Evolutionary conservation across 1,284 basidiomycete species (phyloP).

Genomic region (Rhodotorula sp.): DNA sequence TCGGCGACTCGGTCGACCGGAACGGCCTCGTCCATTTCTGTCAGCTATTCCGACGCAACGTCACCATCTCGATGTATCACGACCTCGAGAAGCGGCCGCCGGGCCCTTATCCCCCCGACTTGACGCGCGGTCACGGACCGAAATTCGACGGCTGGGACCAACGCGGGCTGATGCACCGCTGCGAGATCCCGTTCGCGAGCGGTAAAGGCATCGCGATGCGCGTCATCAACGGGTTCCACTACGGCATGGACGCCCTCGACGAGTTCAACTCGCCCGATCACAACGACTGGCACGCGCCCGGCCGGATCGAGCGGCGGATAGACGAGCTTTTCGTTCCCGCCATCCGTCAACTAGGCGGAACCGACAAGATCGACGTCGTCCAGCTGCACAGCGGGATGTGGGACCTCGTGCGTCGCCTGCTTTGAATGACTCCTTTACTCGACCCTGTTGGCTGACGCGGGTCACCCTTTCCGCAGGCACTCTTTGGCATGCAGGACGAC

Average conservation of each 20-base stretch:
- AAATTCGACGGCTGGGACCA: slow-evolving; percentile 41
- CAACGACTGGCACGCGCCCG: slow-evolving; percentile 40
- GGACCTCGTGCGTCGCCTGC: slow-evolving; percentile 28
- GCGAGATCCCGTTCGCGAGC: slow-evolving; percentile 34
- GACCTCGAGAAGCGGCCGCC: slow-evolving; percentile 31
- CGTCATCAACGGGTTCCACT: slow-evolving; percentile 40
- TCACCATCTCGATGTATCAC: slow-evolving; percentile 37
- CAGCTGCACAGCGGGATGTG: slow-evolving; percentile 41
- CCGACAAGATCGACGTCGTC: slow-evolving; percentile 36
- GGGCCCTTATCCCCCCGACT: slow-evolving; percentile 21
- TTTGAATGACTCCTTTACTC: not conserved
- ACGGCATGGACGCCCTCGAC: slow-evolving; percentile 43
- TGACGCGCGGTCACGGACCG: slow-evolving; percentile 35
- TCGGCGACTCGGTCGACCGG: slow-evolving; percentile 42
- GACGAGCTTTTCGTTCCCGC: slow-evolving; percentile 35
- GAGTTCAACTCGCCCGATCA: slow-evolving; percentile 42
- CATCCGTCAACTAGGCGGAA: slow-evolving; percentile 36
- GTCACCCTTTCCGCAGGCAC: slow-evolving; percentile 13
- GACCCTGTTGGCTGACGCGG: not conserved
- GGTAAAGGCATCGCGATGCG: slow-evolving; percentile 27
- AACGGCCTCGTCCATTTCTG: slow-evolving; percentile 42
- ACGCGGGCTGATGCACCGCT: slow-evolving; percentile 37
- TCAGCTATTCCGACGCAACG: slow-evolving; percentile 37
- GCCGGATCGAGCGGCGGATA: slow-evolving; percentile 35
- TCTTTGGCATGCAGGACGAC: slow-evolving; percentile 42